A percentile compares a stretch with the other conserved stretches of the same genome.
Evolutionary conservation across 1,284 basidiomycete genomes (phyloP).

Genomic region (Papiliotrema terrestris): DNA sequence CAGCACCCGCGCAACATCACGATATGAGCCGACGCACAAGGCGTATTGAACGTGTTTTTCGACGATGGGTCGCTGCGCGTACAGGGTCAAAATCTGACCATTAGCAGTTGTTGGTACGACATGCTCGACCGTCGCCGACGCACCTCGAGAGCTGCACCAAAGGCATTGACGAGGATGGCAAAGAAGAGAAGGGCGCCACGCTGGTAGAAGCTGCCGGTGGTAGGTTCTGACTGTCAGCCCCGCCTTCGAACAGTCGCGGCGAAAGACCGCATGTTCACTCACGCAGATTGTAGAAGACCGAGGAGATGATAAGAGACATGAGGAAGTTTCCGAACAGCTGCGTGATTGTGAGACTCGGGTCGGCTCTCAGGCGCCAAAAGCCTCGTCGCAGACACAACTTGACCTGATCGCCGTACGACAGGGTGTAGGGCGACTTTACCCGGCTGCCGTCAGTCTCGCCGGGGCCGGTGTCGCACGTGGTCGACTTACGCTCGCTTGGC

Average conservation of each 20-base stretch:
- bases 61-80: conserved; percentile 51
- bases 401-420: conserved; percentile 48
- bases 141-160: conserved; percentile 32
- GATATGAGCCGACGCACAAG: conserved; percentile 40
- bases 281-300: conserved; percentile 49
- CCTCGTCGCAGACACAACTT: conserved; percentile 49
- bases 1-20: conserved; percentile 54
- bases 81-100: conserved; percentile 49
- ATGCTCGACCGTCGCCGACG: not conserved
- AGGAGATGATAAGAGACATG: conserved; percentile 50
- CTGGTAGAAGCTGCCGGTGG: conserved; percentile 37
- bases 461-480: too few relatives aligned
- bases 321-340: conserved; percentile 49
- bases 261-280: conserved; percentile 4
- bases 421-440: conserved; percentile 48
- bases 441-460: conserved; percentile 20
- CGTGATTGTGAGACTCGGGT: conserved; percentile 47
- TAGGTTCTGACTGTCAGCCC: conserved; percentile 13
- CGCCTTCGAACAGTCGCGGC: not conserved
- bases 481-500: conserved; percentile 46
- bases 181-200: conserved; percentile 51
- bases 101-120: not conserved
- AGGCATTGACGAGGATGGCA: conserved; percentile 33
- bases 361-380: conserved; percentile 47
- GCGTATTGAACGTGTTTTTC: conserved; percentile 51